Base-by-base conservation (phyloP, 2,329 filamentous ascomycete genomes). In the Penicillium sp. region DNA sequence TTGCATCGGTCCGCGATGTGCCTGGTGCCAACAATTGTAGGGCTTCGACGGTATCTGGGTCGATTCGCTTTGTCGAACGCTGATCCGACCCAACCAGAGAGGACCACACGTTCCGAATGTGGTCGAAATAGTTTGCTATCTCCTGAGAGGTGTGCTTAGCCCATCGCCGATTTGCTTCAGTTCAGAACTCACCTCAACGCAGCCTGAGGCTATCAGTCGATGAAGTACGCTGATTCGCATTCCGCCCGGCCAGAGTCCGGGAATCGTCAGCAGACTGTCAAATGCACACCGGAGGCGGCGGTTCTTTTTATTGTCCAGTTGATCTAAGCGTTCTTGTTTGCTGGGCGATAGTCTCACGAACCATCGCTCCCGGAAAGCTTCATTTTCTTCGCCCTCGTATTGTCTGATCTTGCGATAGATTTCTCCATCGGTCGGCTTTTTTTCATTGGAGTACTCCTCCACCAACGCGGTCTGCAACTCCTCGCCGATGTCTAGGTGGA, bases 371-470 rank as follows among this genome's bases (percentile, higher is more conserved):
- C 62, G 37, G 42, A 62, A 62, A 39, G 45, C 48, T 11, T 48
- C 19, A 55, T 67, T 67, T 24, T 23, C 42, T 39, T 67, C 37
- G 21, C 58, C 24, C 58, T 54, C 34, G 51, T 67, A 67, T 29
- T 67, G 52, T 21, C 59, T 61, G 26, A 64, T 39, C 36, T 39
- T 39, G 36, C 36, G 36, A 21, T 39, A 39, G 36, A 39, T 19
- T 21, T 39, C 36, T 48, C 64, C 45, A 40, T 67, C 52, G 14
- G 39, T 64, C 6, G 55, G 60, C 11, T 26, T 18, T 34, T 50
- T 63, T 49, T 66, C 49, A 28, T 66, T 63, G 2, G 52, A 36
- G 57, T 64, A 66, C 49, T 66, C 52, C 24, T 66, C 48, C 19
- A 34, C 61, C 11, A 13, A 64, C 51, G 6, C 49, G n/a, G 36